Conservation (phyloP, 306 rosid species). For the Gleditsia sinensis region DNA sequence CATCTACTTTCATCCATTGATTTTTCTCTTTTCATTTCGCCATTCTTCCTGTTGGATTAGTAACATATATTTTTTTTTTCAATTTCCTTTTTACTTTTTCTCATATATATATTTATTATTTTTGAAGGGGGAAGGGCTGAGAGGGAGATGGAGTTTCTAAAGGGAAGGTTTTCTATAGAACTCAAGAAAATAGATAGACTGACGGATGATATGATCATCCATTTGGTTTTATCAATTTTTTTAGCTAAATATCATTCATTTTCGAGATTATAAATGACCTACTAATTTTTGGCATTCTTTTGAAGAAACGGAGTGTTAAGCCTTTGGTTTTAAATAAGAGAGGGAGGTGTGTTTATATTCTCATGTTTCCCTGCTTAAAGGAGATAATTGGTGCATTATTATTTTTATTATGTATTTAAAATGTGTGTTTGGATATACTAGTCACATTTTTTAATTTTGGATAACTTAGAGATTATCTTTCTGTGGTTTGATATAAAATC, state of each 20-base stretch:
- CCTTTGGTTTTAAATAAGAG: background rate
- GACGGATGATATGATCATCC: constrained; percentile 8
- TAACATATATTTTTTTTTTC: background rate
- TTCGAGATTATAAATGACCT: background rate
- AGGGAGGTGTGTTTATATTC: background rate
- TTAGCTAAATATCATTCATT: background rate
- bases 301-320: background rate
- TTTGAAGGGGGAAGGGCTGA: background rate
- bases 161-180: background rate
- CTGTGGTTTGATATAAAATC: too few relatives aligned
- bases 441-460: too few relatives aligned
- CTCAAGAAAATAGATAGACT: constrained; percentile 30
- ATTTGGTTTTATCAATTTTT: background rate
- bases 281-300: constrained; percentile 4
- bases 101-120: background rate
- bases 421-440: too few relatives aligned
- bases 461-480: too few relatives aligned
- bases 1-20: constrained; percentile 23
- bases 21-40: constrained; percentile 25
- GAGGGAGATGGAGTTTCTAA: constrained; percentile 14
- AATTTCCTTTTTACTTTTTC: background rate
- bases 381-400: too few relatives aligned
- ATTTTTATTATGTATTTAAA: too few relatives aligned
- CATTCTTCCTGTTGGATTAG: constrained; percentile 6
- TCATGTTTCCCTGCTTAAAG: too few relatives aligned